Percentiles rank a stretch among this genome's conserved stretches.
These are phyloP conservation scores for Colletotrichum higginsianum DNA, from an alignment of 2,329 filamentous ascomycete genomes.

Conservation along the genomic window DNA sequence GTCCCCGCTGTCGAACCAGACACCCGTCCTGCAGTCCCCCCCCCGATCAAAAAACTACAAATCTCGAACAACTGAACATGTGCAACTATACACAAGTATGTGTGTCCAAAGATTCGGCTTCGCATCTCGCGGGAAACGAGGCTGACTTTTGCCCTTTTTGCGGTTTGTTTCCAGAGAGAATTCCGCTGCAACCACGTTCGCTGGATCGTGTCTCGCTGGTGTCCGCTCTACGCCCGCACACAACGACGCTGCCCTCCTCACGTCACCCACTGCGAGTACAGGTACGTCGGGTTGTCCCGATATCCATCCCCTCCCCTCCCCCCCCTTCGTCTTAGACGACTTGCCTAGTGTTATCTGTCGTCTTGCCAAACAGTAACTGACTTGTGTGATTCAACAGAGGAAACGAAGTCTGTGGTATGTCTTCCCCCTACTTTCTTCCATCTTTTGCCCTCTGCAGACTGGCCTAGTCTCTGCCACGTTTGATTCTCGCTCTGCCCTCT, in stretches of 20 bases:
- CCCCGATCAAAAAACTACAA: neutral
- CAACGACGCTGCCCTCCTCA: constrained; percentile 59
- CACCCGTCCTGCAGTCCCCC: neutral
- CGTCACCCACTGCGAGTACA: constrained; percentile 62
- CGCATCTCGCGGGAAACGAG: neutral
- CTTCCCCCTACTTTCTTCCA: neutral
- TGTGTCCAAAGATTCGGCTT: neutral
- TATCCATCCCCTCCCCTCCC: neutral
- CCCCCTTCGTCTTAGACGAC: neutral
- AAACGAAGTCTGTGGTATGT: constrained; percentile 62
- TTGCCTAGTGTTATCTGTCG: neutral
- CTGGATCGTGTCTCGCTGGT: constrained; percentile 61
- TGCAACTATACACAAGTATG: constrained; percentile 67
- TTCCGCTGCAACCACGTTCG: constrained; percentile 69
- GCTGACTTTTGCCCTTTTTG: constrained; percentile 32
- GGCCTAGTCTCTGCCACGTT: neutral
- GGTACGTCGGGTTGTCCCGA: constrained; percentile 47
- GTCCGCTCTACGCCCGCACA: constrained; percentile 61
- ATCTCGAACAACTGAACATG: constrained; percentile 50
- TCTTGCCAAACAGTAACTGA: constrained; percentile 23
- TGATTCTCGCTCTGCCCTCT: neutral
- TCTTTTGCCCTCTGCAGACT: neutral
- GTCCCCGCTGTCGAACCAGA: neutral
- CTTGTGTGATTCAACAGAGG: constrained; percentile 50
- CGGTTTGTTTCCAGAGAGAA: constrained; percentile 57